Evolutionary conservation across 2,329 filamentous ascomycete species (phyloP).

Genomic region (Capronia epimyces): DNA sequence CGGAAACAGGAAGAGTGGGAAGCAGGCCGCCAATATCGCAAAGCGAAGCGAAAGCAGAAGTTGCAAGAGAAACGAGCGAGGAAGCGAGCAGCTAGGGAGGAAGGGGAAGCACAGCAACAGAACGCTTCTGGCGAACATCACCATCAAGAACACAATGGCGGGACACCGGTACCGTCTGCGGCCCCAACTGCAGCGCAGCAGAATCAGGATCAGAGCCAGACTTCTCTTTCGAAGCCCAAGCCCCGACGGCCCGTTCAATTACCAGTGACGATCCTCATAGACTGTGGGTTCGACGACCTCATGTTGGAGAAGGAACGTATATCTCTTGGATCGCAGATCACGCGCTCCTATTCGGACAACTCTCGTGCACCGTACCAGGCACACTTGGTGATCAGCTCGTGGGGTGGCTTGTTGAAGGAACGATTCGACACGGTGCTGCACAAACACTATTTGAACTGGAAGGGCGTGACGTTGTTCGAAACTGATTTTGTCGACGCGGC

Average conservation of each 20-base stretch:
- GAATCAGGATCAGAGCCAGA: constrained; percentile 26
- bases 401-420: constrained; percentile 68
- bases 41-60: constrained; percentile 55
- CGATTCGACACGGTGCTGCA: constrained; percentile 72
- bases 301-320: constrained; percentile 84
- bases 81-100: constrained; percentile 38
- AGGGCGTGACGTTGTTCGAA: constrained; percentile 65
- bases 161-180: constrained; percentile 20
- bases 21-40: constrained; percentile 57
- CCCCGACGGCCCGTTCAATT: constrained; percentile 50
- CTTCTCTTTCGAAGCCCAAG: constrained; percentile 16
- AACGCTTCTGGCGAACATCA: constrained; percentile 12
- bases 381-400: constrained; percentile 73
- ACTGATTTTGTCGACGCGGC: constrained; percentile 69
- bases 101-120: constrained; percentile 29
- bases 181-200: constrained; percentile 27
- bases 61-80: constrained; percentile 49
- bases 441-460: constrained; percentile 72
- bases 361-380: constrained; percentile 60
- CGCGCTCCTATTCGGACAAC: constrained; percentile 85
- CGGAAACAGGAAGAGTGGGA: constrained; percentile 71
- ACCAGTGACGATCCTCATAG: constrained; percentile 75
- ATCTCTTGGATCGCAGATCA: constrained; percentile 77
- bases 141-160: constrained; percentile 18
- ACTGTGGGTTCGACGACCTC: constrained; percentile 85